Percentiles rank a stretch among this genome's conserved stretches.
phyloP scores from a whole-genome alignment of 148 eudicot genomes.

The Persicaria maculosa region DNA sequence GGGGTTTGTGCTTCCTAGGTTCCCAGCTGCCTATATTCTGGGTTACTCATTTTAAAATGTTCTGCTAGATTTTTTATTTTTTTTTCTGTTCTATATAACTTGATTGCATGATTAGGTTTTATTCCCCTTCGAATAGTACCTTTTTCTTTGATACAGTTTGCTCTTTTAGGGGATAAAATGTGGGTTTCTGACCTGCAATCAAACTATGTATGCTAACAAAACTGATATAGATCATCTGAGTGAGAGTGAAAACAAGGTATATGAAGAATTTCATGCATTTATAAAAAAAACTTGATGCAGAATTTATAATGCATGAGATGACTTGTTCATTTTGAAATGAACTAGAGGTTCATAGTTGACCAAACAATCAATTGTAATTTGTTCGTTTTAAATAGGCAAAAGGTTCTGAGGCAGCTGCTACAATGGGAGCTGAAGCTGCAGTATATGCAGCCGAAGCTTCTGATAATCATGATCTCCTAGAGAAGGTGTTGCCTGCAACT shows the following conservation, averaged over 20 bases:
- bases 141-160: neutral
- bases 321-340: neutral
- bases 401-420: slow-evolving; percentile 92
- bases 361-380: neutral
- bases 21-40: neutral
- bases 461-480: slow-evolving; percentile 74
- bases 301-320: neutral
- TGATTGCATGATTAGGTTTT: too few relatives aligned
- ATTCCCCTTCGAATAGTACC: neutral
- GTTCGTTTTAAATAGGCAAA: slow-evolving; percentile 42
- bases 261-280: neutral
- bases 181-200: too few relatives aligned
- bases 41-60: too few relatives aligned
- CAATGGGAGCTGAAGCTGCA: slow-evolving; percentile 82
- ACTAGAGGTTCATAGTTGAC: neutral
- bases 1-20: neutral
- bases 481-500: slow-evolving; percentile 72
- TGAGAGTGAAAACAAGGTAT: neutral
- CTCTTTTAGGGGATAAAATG: too few relatives aligned
- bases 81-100: too few relatives aligned
- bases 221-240: too few relatives aligned
- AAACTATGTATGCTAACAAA: too few relatives aligned
- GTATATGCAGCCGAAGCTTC: slow-evolving; percentile 98
- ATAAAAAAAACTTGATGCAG: neutral
- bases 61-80: too few relatives aligned